A percentile compares a stretch with the other conserved stretches of the same genome.
These are phyloP conservation scores for Diaporthe helianthi DNA, from an alignment of 2,329 filamentous ascomycete species.

Conservation along the genomic window DNA sequence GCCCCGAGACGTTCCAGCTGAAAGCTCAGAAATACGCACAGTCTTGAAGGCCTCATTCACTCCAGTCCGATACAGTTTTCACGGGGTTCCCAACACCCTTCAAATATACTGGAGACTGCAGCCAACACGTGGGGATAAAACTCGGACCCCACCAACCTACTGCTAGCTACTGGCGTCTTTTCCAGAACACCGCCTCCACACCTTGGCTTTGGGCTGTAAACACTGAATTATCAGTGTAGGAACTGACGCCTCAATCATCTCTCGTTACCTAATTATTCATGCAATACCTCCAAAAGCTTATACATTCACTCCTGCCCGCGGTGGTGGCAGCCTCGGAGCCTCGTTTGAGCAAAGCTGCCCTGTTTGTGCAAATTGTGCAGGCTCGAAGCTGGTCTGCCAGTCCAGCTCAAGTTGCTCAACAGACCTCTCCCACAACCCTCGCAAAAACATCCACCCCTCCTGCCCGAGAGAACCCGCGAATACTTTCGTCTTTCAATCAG, in stretches of 20 bases:
- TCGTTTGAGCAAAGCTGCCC: background rate
- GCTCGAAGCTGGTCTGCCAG: background rate
- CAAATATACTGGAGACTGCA: background rate
- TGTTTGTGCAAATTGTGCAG: background rate
- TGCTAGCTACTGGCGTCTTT: no score
- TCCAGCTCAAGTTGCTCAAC: no score
- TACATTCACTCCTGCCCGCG: background rate
- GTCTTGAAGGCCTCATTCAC: background rate
- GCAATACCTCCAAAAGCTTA: background rate
- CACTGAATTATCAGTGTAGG: background rate
- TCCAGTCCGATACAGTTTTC: background rate
- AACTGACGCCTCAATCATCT: background rate
- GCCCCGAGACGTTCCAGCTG: background rate
- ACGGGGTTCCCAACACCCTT: background rate
- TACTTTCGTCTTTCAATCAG: background rate
- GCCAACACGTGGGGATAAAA: background rate
- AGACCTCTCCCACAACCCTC: background rate
- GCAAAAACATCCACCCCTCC: background rate
- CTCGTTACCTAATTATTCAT: background rate
- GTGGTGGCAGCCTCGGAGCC: background rate
- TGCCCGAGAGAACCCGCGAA: background rate
- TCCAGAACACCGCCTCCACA: background rate
- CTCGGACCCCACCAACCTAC: background rate
- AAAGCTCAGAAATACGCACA: background rate
- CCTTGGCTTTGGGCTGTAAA: background rate